Conservation (phyloP, 2,329 filamentous ascomycete species). For the Aspergillus chevalieri region DNA sequence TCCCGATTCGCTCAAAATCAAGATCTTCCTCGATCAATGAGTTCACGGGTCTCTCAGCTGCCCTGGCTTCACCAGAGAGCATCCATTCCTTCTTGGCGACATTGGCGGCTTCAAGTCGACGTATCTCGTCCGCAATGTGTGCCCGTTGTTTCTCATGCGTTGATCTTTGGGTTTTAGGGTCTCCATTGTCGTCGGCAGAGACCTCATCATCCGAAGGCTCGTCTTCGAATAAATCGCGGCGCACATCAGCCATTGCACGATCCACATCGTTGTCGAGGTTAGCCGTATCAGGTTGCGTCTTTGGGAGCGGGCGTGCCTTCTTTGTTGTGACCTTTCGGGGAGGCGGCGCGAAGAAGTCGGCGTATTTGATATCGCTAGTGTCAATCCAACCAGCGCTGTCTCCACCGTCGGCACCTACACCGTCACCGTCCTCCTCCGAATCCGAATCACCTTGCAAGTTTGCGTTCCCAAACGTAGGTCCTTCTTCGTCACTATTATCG, state of each 20-base stretch:
- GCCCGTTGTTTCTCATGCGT: constrained; percentile 82
- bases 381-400: constrained; percentile 60
- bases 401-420: constrained; percentile 51
- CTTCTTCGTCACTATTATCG: constrained; percentile 54
- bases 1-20: constrained; percentile 91
- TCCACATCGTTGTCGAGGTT: constrained; percentile 64
- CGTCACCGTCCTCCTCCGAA: constrained; percentile 54
- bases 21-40: constrained; percentile 91
- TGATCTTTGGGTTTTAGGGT: constrained; percentile 44
- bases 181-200: constrained; percentile 57
- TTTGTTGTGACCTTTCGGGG: constrained; percentile 61
- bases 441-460: constrained; percentile 62
- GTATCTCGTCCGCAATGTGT: constrained; percentile 82
- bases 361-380: constrained; percentile 83
- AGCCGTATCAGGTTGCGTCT: constrained; percentile 40
- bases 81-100: constrained; percentile 90
- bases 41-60: constrained; percentile 75
- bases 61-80: constrained; percentile 78
- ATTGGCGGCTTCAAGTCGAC: constrained; percentile 79
- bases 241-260: constrained; percentile 78
- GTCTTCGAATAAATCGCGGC: constrained; percentile 85
- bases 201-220: constrained; percentile 51
- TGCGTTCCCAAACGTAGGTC: constrained; percentile 77
- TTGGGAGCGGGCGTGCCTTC: constrained; percentile 48
- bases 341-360: constrained; percentile 88